Conservation (phyloP, 1,284 basidiomycete species). For the Pholiota adiposa region DNA sequence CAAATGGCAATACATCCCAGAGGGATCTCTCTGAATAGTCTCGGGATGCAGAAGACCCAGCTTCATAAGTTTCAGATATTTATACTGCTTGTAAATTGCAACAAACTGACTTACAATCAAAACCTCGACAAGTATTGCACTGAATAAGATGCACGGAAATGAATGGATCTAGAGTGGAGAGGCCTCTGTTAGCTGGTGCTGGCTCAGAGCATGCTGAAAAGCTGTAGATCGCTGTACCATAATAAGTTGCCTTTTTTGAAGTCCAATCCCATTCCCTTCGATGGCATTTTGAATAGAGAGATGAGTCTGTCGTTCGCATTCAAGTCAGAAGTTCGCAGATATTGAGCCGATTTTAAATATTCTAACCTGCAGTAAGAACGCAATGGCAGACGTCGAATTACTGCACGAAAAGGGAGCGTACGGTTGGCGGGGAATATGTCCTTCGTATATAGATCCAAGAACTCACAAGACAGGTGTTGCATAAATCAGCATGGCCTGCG, state of each 20-base stretch:
- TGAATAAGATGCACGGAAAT: background rate
- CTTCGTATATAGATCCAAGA: background rate
- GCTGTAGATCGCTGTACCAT: too few relatives aligned
- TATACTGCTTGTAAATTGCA: background rate
- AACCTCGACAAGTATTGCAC: background rate
- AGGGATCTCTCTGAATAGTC: conserved; percentile 6
- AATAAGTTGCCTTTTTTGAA: background rate
- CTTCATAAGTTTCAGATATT: conserved; percentile 2
- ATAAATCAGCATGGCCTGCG: conserved; percentile 15
- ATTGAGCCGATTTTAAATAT: too few relatives aligned
- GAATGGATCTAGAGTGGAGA: background rate
- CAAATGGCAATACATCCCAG: conserved; percentile 21
- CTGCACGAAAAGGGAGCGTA: too few relatives aligned
- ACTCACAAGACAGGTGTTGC: conserved; percentile 11
- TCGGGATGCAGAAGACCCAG: conserved; percentile 6
- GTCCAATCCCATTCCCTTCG: background rate
- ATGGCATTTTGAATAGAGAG: conserved; percentile 8
- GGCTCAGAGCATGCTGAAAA: background rate
- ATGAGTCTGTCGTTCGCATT: conserved; percentile 1
- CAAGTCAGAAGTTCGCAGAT: too few relatives aligned
- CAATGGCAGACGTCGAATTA: background rate
- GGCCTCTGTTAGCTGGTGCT: background rate
- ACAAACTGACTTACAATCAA: conserved; percentile 7
- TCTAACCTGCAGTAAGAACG: conserved; percentile 6
- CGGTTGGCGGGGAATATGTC: background rate